phyloP scores from a whole-genome alignment of 306 rosid genomes.

The Malus fusca region DNA sequence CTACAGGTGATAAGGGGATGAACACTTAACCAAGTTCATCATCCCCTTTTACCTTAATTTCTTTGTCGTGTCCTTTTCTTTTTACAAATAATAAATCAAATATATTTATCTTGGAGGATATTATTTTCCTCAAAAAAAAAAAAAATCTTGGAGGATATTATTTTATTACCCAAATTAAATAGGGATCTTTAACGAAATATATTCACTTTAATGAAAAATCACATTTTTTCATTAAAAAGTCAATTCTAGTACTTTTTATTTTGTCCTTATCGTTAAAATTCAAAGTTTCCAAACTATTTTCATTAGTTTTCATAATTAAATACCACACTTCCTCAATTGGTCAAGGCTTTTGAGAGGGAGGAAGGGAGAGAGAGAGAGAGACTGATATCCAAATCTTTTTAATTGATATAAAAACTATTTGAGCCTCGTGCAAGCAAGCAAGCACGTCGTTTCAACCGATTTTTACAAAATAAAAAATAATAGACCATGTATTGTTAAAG shows the following conservation, averaged over 20 bases:
- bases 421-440: constrained; percentile 36
- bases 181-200: too few relatives aligned
- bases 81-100: neutral
- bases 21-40: neutral
- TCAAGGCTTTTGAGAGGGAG: neutral
- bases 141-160: neutral
- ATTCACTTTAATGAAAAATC: too few relatives aligned
- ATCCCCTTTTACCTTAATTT: neutral
- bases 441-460: neutral
- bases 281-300: too few relatives aligned
- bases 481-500: neutral
- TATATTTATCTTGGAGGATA: neutral
- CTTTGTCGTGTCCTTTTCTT: too few relatives aligned
- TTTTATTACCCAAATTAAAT: neutral
- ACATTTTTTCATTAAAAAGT: too few relatives aligned
- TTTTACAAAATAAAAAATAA: neutral
- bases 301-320: neutral
- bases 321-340: neutral
- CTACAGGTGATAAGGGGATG: too few relatives aligned
- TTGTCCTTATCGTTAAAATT: too few relatives aligned
- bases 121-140: neutral
- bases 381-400: constrained; percentile 11
- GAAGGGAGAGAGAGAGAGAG: neutral
- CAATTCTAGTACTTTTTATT: too few relatives aligned
- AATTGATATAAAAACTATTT: constrained; percentile 5